Evolutionary conservation across 2,329 filamentous ascomycete genomes (phyloP).

Genomic region (Epichloe glyceriae): DNA sequence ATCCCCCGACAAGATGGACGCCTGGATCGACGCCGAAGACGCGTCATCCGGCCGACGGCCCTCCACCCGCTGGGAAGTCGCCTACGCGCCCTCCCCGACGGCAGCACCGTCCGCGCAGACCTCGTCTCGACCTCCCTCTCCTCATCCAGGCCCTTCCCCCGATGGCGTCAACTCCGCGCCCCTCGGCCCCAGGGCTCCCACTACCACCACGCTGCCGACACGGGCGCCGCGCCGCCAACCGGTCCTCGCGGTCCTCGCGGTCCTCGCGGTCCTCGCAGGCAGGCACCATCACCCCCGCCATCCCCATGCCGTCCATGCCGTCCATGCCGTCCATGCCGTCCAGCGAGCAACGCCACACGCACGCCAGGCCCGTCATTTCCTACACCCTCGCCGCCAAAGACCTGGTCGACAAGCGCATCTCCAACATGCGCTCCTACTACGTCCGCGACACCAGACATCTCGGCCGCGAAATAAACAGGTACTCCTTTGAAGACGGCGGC

Average conservation of each 20-base stretch:
- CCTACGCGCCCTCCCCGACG: conserved; percentile 48
- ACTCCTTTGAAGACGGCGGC: conserved; percentile 57
- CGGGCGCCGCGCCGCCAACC: conserved; percentile 1
- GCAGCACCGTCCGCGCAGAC: conserved; percentile 33
- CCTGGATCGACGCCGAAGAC: conserved; percentile 64
- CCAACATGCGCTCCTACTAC: conserved; percentile 38
- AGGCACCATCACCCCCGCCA: conserved; percentile 10
- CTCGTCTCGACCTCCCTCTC: conserved; percentile 6
- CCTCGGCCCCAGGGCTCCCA: conserved; percentile 18
- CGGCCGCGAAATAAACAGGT: conserved; percentile 47
- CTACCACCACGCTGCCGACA: conserved; percentile 10
- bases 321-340: background rate
- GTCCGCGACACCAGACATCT: conserved; percentile 28
- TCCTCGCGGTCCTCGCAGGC: background rate
- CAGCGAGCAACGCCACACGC: conserved; percentile 18
- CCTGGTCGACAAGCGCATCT: conserved; percentile 51
- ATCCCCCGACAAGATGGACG: conserved; percentile 58
- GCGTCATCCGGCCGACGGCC: conserved; percentile 28
- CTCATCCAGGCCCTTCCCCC: conserved; percentile 5
- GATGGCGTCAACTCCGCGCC: conserved; percentile 23
- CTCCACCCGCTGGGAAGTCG: conserved; percentile 54
- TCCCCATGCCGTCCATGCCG: background rate
- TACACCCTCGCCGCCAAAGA: conserved; percentile 49
- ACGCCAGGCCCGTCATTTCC: conserved; percentile 26
- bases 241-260: background rate